Percentiles rank a stretch among this genome's conserved stretches.
Evolutionary conservation across 305 asterid species (phyloP).

Genomic region (Fraxinus platypoda): DNA sequence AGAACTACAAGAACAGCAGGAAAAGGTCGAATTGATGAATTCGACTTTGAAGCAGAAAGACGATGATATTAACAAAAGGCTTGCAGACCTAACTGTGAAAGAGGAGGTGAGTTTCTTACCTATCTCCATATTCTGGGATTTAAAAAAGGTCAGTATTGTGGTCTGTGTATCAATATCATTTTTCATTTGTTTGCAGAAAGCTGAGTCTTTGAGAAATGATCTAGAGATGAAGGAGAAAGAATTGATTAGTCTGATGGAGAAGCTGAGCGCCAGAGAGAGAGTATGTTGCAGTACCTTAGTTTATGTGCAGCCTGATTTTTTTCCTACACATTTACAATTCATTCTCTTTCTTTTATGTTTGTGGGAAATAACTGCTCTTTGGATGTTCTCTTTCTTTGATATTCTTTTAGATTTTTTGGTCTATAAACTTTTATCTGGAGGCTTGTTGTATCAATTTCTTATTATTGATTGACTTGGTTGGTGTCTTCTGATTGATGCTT

Average conservation of each 20-base stretch:
- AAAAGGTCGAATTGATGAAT: conserved; percentile 45
- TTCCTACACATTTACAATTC: background rate
- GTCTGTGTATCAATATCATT: conserved; percentile 4
- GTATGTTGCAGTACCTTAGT: conserved; percentile 47
- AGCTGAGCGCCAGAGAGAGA: conserved; percentile 64
- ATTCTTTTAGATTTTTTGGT: background rate
- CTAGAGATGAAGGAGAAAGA: conserved; percentile 67
- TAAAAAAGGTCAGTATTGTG: background rate
- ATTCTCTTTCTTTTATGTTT: background rate
- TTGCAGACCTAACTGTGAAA: conserved; percentile 42
- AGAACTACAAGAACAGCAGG: conserved; percentile 54
- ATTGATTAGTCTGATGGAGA: conserved; percentile 52
- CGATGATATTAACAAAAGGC: conserved; percentile 48
- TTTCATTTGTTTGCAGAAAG: conserved; percentile 49
- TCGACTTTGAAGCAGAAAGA: conserved; percentile 56
- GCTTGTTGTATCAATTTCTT: conserved; percentile 3
- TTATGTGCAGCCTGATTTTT: conserved; percentile 16
- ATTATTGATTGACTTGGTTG: background rate
- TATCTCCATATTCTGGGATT: background rate
- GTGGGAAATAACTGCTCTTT: background rate
- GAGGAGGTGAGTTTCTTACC: conserved; percentile 67
- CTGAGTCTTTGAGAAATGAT: conserved; percentile 43
- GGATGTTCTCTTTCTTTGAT: background rate
- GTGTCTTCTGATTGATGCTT: conserved; percentile 10
- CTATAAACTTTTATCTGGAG: conserved; percentile 10